phyloP scores from a whole-genome alignment of 2,329 filamentous ascomycete species.

The Botryotinia calthae region DNA sequence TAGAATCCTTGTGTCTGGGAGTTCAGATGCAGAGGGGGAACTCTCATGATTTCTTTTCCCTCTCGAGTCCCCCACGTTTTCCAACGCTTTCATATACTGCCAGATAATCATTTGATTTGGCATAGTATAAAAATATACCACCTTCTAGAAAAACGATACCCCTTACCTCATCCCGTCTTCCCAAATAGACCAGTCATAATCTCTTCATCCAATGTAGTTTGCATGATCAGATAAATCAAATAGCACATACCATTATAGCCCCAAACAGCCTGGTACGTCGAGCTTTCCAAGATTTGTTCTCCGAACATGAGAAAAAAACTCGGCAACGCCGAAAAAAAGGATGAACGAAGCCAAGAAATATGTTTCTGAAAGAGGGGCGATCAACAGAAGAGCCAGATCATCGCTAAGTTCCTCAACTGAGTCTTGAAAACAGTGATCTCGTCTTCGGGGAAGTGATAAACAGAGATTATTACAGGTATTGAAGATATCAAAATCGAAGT shows the following conservation, averaged over 20 bases:
- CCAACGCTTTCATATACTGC: not conserved
- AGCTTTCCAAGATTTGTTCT: not conserved
- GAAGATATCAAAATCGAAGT: not conserved
- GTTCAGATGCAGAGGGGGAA: not conserved
- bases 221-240: not conserved
- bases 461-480: not conserved
- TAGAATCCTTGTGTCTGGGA: not conserved
- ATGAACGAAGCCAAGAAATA: not conserved
- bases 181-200: not conserved
- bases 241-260: not conserved
- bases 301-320: not conserved
- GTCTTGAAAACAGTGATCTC: not conserved
- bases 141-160: not conserved
- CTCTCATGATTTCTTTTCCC: not conserved
- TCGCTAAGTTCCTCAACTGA: not conserved
- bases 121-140: not conserved
- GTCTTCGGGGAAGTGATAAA: not conserved
- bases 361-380: not conserved
- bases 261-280: not conserved
- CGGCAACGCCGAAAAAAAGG: not conserved
- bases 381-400: not conserved
- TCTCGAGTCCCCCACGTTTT: too few species aligned
- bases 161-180: not conserved
- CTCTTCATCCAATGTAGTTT: not conserved
- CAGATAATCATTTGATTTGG: not conserved